A percentile compares a stretch with the other conserved stretches of the same genome.
Conservation (phyloP, 2,329 filamentous ascomycete species). For the Lachnellula suecica region DNA sequence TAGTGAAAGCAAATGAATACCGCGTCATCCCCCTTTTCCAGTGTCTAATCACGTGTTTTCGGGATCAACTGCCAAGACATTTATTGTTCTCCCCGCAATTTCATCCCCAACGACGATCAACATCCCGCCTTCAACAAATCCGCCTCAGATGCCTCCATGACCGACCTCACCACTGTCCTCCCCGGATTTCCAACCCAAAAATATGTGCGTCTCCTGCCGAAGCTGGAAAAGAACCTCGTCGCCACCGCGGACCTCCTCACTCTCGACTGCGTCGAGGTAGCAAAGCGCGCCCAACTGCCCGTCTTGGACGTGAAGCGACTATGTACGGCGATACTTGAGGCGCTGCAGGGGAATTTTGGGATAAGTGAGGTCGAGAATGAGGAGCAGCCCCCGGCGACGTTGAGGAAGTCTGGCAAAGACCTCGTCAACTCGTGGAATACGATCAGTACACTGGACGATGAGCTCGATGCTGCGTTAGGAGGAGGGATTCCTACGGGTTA, state of each 20-base stretch:
- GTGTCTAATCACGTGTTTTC: neutral
- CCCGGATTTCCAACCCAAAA: constrained; percentile 73
- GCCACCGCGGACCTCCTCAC: constrained; percentile 83
- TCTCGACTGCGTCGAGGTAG: constrained; percentile 78
- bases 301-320: constrained; percentile 77
- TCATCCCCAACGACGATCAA: neutral
- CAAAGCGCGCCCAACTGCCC: constrained; percentile 80
- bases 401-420: constrained; percentile 36
- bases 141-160: constrained; percentile 56
- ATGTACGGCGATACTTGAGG: constrained; percentile 62
- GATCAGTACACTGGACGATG: constrained; percentile 79
- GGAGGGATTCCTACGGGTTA: constrained; percentile 81
- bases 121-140: neutral
- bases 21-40: too few relatives aligned
- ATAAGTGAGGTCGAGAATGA: constrained; percentile 12
- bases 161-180: constrained; percentile 80
- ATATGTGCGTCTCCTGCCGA: constrained; percentile 74
- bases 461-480: constrained; percentile 68
- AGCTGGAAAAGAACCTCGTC: constrained; percentile 75
- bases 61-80: neutral
- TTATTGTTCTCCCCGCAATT: neutral
- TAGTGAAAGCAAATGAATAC: too few relatives aligned
- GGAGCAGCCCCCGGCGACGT: constrained; percentile 7
- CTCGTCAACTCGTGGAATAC: constrained; percentile 46
- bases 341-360: constrained; percentile 59